phyloP scores from a whole-genome alignment of 2,329 filamentous ascomycete species.

The Oidium heveae region DNA sequence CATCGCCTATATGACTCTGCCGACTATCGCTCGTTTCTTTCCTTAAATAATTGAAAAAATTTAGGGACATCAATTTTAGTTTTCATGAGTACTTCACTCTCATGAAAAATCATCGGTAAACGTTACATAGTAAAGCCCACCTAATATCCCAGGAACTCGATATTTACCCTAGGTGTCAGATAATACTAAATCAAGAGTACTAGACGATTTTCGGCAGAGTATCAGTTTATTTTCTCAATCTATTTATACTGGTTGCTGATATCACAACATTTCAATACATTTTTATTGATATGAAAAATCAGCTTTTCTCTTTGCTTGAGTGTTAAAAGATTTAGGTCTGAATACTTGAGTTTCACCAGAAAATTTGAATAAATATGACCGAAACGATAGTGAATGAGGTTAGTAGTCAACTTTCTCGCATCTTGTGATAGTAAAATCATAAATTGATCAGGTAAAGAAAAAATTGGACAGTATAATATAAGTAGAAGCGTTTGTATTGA shows the following conservation, averaged over 20 bases:
- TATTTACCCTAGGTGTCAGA: background rate
- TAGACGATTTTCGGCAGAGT: background rate
- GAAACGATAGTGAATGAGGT: background rate
- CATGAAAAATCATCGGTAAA: background rate
- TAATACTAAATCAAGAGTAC: background rate
- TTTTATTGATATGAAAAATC: background rate
- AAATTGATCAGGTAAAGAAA: background rate
- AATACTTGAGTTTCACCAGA: no score
- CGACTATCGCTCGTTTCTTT: background rate
- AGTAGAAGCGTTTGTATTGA: background rate
- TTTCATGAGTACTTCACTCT: background rate
- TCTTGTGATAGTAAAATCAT: background rate
- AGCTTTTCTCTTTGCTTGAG: no score
- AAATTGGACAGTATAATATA: no score
- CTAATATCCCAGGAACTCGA: background rate
- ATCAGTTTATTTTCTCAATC: background rate
- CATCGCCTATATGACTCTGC: background rate
- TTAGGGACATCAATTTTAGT: background rate
- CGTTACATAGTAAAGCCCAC: background rate
- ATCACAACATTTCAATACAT: background rate
- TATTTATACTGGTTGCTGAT: background rate
- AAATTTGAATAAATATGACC: background rate
- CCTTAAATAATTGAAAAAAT: background rate
- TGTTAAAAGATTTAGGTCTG: no score
- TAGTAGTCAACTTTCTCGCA: background rate